Base-by-base conservation (phyloP, 2,329 filamentous ascomycete genomes). In the Pyrenochaeta sp. region DNA sequence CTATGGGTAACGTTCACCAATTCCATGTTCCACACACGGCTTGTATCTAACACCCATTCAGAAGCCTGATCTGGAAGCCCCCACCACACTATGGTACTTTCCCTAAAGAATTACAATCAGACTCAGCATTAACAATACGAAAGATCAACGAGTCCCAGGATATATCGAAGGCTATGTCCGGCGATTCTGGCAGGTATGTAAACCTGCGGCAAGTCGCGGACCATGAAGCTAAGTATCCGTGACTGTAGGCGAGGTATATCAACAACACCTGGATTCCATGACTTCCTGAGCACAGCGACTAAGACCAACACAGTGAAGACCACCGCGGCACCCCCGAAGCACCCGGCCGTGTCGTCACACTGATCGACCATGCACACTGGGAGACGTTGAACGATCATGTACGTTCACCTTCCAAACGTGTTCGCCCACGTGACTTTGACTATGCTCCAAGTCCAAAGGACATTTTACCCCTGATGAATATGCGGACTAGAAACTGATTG, bases 1-100 rank as follows among this genome's bases (percentile, higher is more conserved):
- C 51, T 99, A 97, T 67, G 94, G 93, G 93, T 96, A 77, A 56
- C n/a, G 80, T 17, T 3, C 11, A n/a, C 34, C 30, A 37, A 30
- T 21, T 32, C 32, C n/a, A 29, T 20, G 36, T 21, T 20, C 28
- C 9, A 17, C 9, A 3, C 6, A 18, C 26, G 19, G 11, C 19
- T 26, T n/a, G 7, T 36, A 23, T 40, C 52, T 61, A 15, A 52
- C 34, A 24, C 47, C 21, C 7, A 13, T 24, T 26, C 53, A 94
- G 93, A 75, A 96, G 91, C 71, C 76, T 99, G 69, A 96, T 99
- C 62, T 99, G 92, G 92, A 99, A 97, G 72, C 93, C 94, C 43
- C 94, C 94, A 50, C 94, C 94, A 57, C 89, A 96, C 69, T 96
- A 88, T 69, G 93, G 93, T 96, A 86, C 48, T 35, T 35, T 17